phyloP scores from a whole-genome alignment of 805 yeast species.

The Blastobotrys peoriensis region DNA sequence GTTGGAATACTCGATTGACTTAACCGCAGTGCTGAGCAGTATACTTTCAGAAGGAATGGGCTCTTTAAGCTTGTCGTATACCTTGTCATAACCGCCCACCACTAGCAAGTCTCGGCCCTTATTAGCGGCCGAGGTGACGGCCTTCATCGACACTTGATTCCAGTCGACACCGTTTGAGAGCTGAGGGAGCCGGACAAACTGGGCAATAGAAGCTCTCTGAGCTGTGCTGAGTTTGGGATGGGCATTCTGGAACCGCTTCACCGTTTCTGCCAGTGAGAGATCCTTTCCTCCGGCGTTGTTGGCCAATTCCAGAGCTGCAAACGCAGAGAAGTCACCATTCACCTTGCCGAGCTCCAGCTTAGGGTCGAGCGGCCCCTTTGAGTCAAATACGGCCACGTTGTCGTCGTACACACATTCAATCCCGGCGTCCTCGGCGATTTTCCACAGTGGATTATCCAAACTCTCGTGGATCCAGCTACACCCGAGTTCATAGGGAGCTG shows the following conservation, averaged over 20 bases:
- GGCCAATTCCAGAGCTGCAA: constrained; percentile 8
- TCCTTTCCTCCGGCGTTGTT: constrained; percentile 5
- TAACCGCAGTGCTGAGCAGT: constrained; percentile 3
- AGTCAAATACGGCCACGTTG: constrained; percentile 3
- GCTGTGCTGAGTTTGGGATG: constrained; percentile 27
- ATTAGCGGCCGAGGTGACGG: neutral
- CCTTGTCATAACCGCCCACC: constrained; percentile 9
- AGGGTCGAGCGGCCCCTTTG: constrained; percentile 8
- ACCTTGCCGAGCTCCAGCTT: constrained; percentile 9
- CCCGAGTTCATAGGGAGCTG: constrained; percentile 55
- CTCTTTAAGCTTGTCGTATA: constrained; percentile 3
- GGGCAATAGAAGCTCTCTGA: constrained; percentile 3
- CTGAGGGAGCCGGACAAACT: constrained; percentile 6
- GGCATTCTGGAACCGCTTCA: constrained; percentile 7
- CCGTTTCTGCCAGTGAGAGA: constrained; percentile 8
- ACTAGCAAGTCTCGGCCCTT: constrained; percentile 9
- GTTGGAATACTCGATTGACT: neutral
- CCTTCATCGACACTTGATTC: constrained; percentile 4
- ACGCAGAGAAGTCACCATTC: constrained; percentile 9
- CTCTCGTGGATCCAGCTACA: constrained; percentile 85
- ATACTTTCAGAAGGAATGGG: constrained; percentile 3
- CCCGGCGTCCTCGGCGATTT: constrained; percentile 6
- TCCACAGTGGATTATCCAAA: constrained; percentile 53
- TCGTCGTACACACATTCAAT: constrained; percentile 10
- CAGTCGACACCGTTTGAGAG: constrained; percentile 7